Evolutionary conservation across 306 rosid species (phyloP), one percentile per base, ranked within the genome.

Genomic region (Corylus heterophylla): DNA sequence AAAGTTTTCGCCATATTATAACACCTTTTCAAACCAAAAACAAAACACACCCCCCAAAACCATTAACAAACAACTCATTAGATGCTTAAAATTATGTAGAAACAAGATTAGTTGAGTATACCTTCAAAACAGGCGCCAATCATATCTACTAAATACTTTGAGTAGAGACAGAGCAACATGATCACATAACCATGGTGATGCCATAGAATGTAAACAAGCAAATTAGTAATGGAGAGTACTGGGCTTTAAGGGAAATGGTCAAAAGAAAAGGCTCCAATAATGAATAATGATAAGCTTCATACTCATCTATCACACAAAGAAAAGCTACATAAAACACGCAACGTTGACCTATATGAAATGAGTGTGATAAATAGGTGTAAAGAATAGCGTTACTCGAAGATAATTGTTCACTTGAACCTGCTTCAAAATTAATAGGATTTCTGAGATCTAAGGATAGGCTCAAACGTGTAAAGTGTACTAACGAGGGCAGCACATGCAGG

Each of bases 401-500:
- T 7, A 11, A 78, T 37, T 58, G 39, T 74, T 69, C 22, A 0
- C 42, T 75, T 62, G 76, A 54, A 42, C 45, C 45, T 42, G 8
- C 69, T 79, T 52, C n/a, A 25, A 59, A 29, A 37, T 56, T 39
- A 18, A 54, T 63, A 48, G 25, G 81, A 49, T 39, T 61, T 76
- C 62, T 47, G 80, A 37, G 78, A 75, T 18, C 55, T 69, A 20
- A 54, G 80, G 73, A 78, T 55, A 66, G 82, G 52, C 48, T 72
- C 55, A 55, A 75, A 75, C 73, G 81, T 81, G 85, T 58, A 8
- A 61, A 61, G 61, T 71, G 58, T 44, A 80, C 74, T 66, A 48
- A 64, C 74, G 42, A 37, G 48, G 52, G 69, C 74, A 74, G 20
- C 68, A 74, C 71, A 71, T 76, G 89, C 83, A 67, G 31, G 75